Evolutionary conservation across 2,329 filamentous ascomycete species (phyloP).

Genomic region (Beauveria rudraprayagi): DNA sequence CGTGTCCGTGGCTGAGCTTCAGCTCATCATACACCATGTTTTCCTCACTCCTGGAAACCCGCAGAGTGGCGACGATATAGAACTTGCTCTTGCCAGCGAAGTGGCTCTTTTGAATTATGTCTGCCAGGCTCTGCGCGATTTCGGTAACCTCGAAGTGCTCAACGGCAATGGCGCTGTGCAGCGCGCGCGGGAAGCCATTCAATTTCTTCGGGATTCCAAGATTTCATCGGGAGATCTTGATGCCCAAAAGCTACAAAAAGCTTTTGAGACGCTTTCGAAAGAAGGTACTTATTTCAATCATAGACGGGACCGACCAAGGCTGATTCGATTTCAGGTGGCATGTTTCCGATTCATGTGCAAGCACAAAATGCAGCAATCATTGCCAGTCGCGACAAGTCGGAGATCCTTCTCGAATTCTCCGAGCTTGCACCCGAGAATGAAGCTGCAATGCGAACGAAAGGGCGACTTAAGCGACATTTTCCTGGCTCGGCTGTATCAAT

Average conservation of each 20-base stretch:
- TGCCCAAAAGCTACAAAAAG: not conserved
- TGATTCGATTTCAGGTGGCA: not conserved
- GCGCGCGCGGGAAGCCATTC: not conserved
- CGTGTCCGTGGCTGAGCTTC: not conserved
- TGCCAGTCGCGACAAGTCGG: not conserved
- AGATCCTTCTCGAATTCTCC: not conserved
- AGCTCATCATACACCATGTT: not conserved
- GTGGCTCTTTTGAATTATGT: not conserved
- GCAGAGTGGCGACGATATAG: not conserved
- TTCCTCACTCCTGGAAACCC: not conserved
- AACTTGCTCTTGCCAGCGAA: not conserved
- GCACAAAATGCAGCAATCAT: slow-evolving; percentile 1
- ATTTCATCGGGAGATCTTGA: not conserved
- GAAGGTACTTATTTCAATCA: not conserved
- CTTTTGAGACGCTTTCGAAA: not conserved
- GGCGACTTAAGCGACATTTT: not conserved
- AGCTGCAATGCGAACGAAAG: not conserved
- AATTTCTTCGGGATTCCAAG: not conserved
- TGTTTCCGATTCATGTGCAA: not conserved
- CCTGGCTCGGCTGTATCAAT: not conserved
- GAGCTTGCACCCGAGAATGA: not conserved
- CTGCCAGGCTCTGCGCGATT: not conserved
- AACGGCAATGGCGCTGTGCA: not conserved
- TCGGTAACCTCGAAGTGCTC: not conserved
- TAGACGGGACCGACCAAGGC: not conserved